Base-by-base conservation (phyloP, 257 asterid genomes). In the Nicotiana benthamiana region DNA sequence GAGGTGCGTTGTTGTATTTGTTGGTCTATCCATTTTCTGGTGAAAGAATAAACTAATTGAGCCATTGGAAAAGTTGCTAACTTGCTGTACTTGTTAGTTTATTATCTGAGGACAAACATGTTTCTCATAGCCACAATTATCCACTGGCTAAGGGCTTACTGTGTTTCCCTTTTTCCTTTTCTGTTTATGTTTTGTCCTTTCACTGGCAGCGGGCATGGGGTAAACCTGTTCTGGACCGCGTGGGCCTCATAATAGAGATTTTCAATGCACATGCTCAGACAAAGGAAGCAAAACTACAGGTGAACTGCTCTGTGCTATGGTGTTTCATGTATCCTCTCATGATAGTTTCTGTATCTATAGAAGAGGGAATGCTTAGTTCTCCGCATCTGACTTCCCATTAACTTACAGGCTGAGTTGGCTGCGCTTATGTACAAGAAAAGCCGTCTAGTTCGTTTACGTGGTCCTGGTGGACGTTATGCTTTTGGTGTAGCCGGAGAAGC, bases 201-300 rank as follows among this genome's bases (percentile, higher is more conserved):
- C 11, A 30, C 57, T 82, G 46, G 80, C 92, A 96, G 99, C 83
- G 89, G 75, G 83, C 77, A 26, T 96, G 99, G 99, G 92, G 80
- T 5, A 96, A 85, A 84, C 99, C 97, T 87, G 97, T 96, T 89
- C 79, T 96, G 82, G 99, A 93, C 86, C 97, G 97, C 27, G 90
- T 96, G 53, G 95, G 97, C 77, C 93, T 96, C 76, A 96, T 96
- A 77, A 93, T 95, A 85, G 97, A 92, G 87, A 94, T 96, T 83
- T 96, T 96, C 81, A 92, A 94, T 86, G 99, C 99, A 79, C 99
- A 94, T 89, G 99, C 99, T 79, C 97, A 91, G 87, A 96, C 99
- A 59, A 96, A 96, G 89, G 99, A 96, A 87, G 99, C 97, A 72
- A 96, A 92, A 84, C 84, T 94, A 77, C 98, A 95, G 94, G 99